Base-by-base conservation (phyloP, 495 filamentous ascomycete species). In the Xylaria venustula region DNA sequence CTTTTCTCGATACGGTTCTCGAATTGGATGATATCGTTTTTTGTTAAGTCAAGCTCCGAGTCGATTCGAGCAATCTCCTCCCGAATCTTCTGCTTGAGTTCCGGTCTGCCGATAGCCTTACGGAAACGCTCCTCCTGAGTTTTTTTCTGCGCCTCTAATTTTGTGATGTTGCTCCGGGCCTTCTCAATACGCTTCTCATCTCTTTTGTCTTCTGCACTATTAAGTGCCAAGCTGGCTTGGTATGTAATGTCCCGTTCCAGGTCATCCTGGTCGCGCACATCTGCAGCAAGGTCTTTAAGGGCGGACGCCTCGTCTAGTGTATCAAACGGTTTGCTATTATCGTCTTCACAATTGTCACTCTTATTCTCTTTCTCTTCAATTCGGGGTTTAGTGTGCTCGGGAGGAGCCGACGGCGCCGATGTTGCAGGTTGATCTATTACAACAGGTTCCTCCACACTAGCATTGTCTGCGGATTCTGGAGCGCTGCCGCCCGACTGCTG, bases 181-280 rank as follows among this genome's bases (percentile, higher is more conserved):
- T 91, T 94, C 51, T 93, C 89, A 52, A 97, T 83, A 58, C 93
- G 85, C 69, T 91, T 94, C 59, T 85, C 83, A 64, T 98, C 94
- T 51, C 88, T 85, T 74, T 94, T 90, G 69, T 97, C 88, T 23
- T 93, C 92, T 67, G 90, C 88, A 63, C 92, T 90, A 26, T 84
- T 85, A 46, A 97, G 80, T 11, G 90, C 76, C 60, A 84, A 82
- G 64, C 91, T 92, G 1, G 93, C 93, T 78, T 96, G 79, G 15
- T 75, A 63, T 9, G 79, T 82, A 61, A 92, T 87, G 49, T 92
- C 90, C 58, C 88, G 81, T 66, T 93, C 89, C 2, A 93, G 79
- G 53, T 96, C 91, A 73, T 93, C 88, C 69, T 96, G 92, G 68
- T 94, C 82, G 26, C 90, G 87, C 30, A 94, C 84, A 59, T 88